Conservation (phyloP, 2,329 filamentous ascomycete species). For the Colletotrichum sublineola region DNA sequence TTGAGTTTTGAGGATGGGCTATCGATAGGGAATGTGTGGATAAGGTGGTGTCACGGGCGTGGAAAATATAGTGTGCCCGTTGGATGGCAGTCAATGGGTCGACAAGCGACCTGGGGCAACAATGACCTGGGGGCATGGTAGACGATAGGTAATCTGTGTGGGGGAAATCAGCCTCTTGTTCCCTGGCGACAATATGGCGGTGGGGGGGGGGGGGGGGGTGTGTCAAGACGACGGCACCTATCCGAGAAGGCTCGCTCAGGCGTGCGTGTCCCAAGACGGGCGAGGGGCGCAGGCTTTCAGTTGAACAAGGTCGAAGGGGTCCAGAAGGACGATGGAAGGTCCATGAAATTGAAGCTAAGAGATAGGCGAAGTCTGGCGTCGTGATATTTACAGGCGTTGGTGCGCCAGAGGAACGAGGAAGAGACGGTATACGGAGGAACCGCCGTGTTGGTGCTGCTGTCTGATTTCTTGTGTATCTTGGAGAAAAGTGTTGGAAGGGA, state of each 20-base stretch:
- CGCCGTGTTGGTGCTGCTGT: constrained; percentile 13
- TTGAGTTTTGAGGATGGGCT: background rate
- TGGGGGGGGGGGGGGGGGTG: too few relatives aligned
- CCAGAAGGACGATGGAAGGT: constrained; percentile 8
- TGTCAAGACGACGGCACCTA: constrained; percentile 39
- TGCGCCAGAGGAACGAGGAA: background rate
- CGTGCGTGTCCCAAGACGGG: background rate
- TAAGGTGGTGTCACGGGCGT: constrained; percentile 16
- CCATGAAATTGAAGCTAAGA: constrained; percentile 28
- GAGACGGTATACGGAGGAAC: background rate
- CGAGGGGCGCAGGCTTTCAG: constrained; percentile 6
- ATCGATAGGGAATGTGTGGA: background rate
- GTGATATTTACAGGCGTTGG: constrained; percentile 14
- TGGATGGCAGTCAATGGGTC: constrained; percentile 27
- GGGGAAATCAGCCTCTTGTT: constrained; percentile 31
- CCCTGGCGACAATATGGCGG: constrained; percentile 14
- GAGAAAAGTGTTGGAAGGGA: constrained; percentile 1
- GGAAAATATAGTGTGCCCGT: constrained; percentile 22
- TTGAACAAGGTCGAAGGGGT: constrained; percentile 22
- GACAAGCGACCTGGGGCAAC: constrained; percentile 9
- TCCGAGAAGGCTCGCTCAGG: constrained; percentile 32
- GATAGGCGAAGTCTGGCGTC: constrained; percentile 28
- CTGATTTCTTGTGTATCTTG: constrained; percentile 4
- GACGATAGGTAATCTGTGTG: constrained; percentile 18
- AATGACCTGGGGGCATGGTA: constrained; percentile 7